Base-by-base conservation (phyloP, 176 grass and related monocot species). In the Cymbopogon citratus region DNA sequence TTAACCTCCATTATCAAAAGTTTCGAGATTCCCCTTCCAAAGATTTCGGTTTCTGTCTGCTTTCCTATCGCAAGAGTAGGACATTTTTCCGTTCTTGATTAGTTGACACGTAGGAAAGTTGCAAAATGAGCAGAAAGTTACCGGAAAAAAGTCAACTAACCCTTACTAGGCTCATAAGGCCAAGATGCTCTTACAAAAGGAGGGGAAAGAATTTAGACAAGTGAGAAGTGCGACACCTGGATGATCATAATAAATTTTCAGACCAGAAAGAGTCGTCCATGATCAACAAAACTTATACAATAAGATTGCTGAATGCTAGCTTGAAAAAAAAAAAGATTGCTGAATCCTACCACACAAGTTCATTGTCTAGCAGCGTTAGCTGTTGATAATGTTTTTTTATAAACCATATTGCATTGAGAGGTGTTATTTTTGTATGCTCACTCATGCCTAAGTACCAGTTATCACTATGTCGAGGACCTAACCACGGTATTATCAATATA, bases 161-260 rank as follows among this genome's bases (percentile, higher is more conserved):
- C 45, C 34, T 81, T 46, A 5, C 75, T 28, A 23, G 45, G 27
- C 36, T 71, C 27, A 36, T 77, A 85, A 69, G 66, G 36, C 56
- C 72, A 78, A 81, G 87, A 89, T 86, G 83, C 83, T 71, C 59
- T 60, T 89, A 24, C 13, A 64, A 85, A 89, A 86, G 34, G 78
- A 35, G 33, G 31, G 9, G 38, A 40, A 40, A 40, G 7, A 40
- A 40, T 40, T 40, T 40, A 40, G 65, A 77, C 28, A 66, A 24
- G 63, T 36, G 43, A 67, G 63, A 71, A 63, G 21, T 56, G 14
- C 15, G 13, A 59, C 45, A 78, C 34, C 34, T 77, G 35, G 19
- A 69, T 35, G 65, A 51, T 48, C 74, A 70, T 9, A 70, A 7
- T 9, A 77, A 11, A 63, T 46, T 2, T 46, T 46, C 44, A 5